phyloP scores from a whole-genome alignment of 345 rosid genomes.

The Rubroshorea leprosula region DNA sequence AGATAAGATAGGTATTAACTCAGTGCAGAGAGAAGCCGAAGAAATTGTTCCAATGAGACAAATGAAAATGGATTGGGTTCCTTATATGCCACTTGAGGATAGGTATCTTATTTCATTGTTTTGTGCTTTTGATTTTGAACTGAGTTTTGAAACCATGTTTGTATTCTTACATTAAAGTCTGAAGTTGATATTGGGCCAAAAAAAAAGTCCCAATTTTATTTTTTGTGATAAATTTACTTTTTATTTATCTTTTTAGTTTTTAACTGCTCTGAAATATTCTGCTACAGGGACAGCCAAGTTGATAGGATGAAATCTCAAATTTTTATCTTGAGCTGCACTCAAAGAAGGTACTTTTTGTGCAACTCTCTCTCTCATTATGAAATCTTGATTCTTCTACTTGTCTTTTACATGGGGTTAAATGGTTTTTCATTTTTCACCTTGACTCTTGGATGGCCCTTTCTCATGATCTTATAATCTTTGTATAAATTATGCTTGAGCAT shows the following conservation, averaged over 20 bases:
- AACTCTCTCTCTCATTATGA: not conserved
- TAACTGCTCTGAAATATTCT: conserved; percentile 15
- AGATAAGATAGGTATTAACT: conserved; percentile 91
- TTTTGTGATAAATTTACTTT: no score
- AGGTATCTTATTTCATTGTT: conserved; percentile 40
- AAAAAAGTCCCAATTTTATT: no score
- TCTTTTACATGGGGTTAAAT: not conserved
- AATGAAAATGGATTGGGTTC: conserved; percentile 99
- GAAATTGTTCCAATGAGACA: conserved; percentile 97
- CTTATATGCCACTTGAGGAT: conserved; percentile 79
- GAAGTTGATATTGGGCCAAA: no score
- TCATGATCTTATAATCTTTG: not conserved
- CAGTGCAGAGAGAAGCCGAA: conserved; percentile 93
- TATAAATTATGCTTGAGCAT: not conserved
- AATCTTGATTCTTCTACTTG: not conserved
- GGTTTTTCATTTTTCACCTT: not conserved
- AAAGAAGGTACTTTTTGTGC: conserved; percentile 67
- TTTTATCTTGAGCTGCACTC: conserved; percentile 72
- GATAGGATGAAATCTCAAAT: conserved; percentile 71
- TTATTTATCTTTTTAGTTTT: no score
- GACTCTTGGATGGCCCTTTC: not conserved
- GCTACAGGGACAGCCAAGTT: conserved; percentile 70
- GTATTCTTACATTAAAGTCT: not conserved
- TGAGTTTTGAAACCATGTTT: not conserved
- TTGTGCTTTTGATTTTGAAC: conserved; percentile 1